A percentile compares a stretch with the other conserved stretches of the same genome.
phyloP scores from a whole-genome alignment of 805 yeast genomes.

The Danielozyma ontarioensis region DNA sequence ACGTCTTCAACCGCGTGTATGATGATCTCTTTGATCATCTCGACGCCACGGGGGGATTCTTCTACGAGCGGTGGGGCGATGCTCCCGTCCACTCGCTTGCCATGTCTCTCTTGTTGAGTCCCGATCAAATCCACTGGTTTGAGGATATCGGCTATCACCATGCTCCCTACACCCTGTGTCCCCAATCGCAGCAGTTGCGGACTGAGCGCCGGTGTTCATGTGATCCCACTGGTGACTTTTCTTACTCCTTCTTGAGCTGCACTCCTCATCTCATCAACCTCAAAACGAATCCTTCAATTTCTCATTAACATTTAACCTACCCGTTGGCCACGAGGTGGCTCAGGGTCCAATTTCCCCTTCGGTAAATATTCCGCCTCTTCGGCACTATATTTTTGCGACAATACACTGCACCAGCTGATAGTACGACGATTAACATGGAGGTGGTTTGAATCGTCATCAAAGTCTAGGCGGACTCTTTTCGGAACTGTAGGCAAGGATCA shows the following conservation, averaged over 20 bases:
- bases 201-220: conserved; percentile 5
- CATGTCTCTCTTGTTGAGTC: conserved; percentile 53
- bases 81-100: conserved; percentile 88
- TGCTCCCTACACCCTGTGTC: conserved; percentile 62
- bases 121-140: conserved; percentile 60
- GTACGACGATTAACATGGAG: too few relatives aligned
- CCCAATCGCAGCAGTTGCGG: conserved; percentile 29
- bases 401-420: too few relatives aligned
- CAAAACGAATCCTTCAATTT: too few relatives aligned
- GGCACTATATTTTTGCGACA: background rate
- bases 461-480: too few relatives aligned
- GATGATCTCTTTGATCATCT: conserved; percentile 55
- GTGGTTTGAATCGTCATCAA: too few relatives aligned
- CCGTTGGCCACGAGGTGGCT: too few relatives aligned
- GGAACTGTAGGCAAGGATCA: too few relatives aligned
- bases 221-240: conserved; percentile 4
- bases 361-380: too few relatives aligned
- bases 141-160: conserved; percentile 74
- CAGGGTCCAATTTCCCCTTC: too few relatives aligned
- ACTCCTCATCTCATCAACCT: conserved; percentile 7
- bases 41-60: conserved; percentile 72
- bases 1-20: conserved; percentile 57
- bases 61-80: conserved; percentile 90
- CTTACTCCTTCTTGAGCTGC: conserved; percentile 6
- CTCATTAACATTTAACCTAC: too few relatives aligned